Evolutionary conservation across 2,329 filamentous ascomycete genomes (phyloP).

Genomic region (Monilinia vaccinii-corymbosi): DNA sequence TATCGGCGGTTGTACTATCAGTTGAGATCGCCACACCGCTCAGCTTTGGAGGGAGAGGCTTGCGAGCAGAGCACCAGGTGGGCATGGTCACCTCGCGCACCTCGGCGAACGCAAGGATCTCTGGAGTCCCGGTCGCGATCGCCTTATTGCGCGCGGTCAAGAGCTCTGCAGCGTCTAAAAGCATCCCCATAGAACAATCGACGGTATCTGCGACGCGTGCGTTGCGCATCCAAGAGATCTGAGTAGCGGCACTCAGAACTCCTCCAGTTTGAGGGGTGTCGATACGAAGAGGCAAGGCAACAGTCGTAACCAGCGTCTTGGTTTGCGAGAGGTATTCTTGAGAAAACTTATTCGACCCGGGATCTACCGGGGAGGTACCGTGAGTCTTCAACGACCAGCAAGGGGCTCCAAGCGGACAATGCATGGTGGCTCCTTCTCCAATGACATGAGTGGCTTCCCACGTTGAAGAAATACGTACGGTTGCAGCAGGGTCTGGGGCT

Average conservation of each 20-base stretch:
- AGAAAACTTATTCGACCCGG: not conserved
- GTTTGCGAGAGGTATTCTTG: not conserved
- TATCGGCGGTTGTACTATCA: not conserved
- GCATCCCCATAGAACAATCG: not conserved
- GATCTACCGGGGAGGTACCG: not conserved
- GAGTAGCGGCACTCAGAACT: not conserved
- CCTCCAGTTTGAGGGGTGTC: not conserved
- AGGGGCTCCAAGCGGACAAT: not conserved
- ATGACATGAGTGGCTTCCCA: not conserved
- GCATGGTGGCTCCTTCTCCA: constrained; percentile 1
- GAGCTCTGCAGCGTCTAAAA: not conserved
- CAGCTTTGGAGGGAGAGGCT: not conserved
- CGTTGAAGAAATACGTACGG: not conserved
- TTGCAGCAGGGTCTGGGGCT: not conserved
- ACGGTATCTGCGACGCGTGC: not conserved
- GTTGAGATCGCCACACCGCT: not conserved
- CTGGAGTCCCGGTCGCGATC: not conserved
- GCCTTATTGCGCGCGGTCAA: not conserved
- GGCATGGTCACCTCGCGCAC: not conserved
- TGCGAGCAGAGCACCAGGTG: not conserved
- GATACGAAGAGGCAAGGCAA: not conserved
- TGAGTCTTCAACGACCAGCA: not conserved
- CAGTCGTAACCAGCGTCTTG: not conserved
- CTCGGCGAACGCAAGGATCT: not conserved
- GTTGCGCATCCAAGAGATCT: not conserved